Conservation (phyloP, 2,329 filamentous ascomycete species). For the Sclerotinia minor region DNA sequence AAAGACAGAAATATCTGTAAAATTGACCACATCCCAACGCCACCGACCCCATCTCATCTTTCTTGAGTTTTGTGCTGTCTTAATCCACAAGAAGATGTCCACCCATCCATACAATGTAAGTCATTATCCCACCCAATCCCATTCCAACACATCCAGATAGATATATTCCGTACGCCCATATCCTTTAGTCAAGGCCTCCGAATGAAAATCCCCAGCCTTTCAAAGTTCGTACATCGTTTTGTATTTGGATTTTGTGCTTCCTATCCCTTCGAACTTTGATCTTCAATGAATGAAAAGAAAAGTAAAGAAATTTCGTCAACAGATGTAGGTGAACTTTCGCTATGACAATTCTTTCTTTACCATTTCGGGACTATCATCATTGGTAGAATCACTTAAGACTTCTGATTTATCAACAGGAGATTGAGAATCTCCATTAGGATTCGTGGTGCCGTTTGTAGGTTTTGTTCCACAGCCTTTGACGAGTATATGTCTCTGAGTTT, state of each 20-base stretch:
- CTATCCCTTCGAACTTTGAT: background rate
- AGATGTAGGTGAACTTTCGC: background rate
- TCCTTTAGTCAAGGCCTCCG: constrained; percentile 11
- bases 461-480: constrained; percentile 66
- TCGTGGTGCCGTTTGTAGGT: constrained; percentile 28
- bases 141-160: background rate
- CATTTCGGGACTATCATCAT: constrained; percentile 35
- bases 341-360: constrained; percentile 36
- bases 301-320: constrained; percentile 4
- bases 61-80: constrained; percentile 10
- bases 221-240: background rate
- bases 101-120: constrained; percentile 12
- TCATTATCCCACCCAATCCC: background rate
- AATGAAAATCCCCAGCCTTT: background rate
- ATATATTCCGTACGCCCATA: constrained; percentile 18
- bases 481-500: constrained; percentile 60
- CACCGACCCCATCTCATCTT: constrained; percentile 42
- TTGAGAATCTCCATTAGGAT: constrained; percentile 34
- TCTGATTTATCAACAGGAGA: constrained; percentile 40
- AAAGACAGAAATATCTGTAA: background rate
- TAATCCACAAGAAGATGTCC: constrained; percentile 5
- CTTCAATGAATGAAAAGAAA: background rate
- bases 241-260: constrained; percentile 1
- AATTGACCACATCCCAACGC: constrained; percentile 12
- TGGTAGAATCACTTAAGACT: constrained; percentile 39